Conservation (phyloP, 2,329 filamentous ascomycete genomes). For the Aureobasidium sp. region DNA sequence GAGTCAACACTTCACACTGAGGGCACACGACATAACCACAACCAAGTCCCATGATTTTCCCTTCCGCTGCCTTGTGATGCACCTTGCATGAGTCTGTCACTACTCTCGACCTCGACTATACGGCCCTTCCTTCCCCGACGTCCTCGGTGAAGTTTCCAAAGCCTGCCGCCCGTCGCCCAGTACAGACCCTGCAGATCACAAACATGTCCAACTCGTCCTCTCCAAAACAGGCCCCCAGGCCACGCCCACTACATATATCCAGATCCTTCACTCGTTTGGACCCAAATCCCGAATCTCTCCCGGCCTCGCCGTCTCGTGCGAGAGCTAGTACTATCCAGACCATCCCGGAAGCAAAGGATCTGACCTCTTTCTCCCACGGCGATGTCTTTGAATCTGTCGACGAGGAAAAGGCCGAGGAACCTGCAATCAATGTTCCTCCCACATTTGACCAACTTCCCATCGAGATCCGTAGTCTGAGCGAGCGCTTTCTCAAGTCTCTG, state of each 20-base stretch:
- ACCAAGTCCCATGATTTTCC: background rate
- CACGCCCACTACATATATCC: slow-evolving; percentile 7
- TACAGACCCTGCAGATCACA: background rate
- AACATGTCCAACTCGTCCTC: slow-evolving; percentile 7
- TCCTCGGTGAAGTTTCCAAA: background rate
- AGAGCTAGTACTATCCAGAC: slow-evolving; percentile 41
- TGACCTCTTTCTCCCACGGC: slow-evolving; percentile 17
- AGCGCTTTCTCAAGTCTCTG: slow-evolving; percentile 87
- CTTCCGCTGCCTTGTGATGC: background rate
- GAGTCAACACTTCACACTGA: background rate
- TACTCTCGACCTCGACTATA: background rate
- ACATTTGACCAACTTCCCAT: slow-evolving; percentile 87
- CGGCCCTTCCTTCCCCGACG: background rate
- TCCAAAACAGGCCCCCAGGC: background rate
- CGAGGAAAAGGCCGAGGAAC: slow-evolving; percentile 21
- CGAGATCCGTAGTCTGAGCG: slow-evolving; percentile 81
- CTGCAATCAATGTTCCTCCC: slow-evolving; percentile 41
- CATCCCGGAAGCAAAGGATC: slow-evolving; percentile 35
- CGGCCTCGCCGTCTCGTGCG: slow-evolving; percentile 26
- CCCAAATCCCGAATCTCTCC: slow-evolving; percentile 22
- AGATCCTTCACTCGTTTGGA: slow-evolving; percentile 44
- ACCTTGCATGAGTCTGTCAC: background rate
- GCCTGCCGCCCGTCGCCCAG: background rate
- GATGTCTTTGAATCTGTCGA: slow-evolving; percentile 30
- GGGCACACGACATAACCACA: background rate